Conservation (phyloP, 768 basidiomycete genomes). For the Sarcomyxa edulis region DNA sequence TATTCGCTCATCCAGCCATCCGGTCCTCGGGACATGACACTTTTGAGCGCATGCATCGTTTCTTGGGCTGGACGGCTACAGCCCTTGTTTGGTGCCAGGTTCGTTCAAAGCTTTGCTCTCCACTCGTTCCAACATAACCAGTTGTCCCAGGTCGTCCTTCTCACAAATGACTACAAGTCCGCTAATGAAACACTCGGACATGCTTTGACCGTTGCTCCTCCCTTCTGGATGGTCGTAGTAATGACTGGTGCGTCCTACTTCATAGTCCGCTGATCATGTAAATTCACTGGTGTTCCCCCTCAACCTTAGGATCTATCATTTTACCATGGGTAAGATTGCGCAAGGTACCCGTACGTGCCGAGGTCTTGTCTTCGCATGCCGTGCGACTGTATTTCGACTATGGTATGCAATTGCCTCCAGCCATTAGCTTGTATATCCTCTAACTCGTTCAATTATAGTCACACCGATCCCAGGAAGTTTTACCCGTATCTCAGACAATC, state of each 20-base stretch:
- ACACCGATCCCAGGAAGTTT: conserved; percentile 43
- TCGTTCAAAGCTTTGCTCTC: conserved; percentile 6
- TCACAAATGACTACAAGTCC: conserved; percentile 47
- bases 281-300: not conserved
- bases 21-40: conserved; percentile 42
- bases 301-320: conserved; percentile 37
- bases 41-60: conserved; percentile 53
- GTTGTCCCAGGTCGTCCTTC: conserved; percentile 34
- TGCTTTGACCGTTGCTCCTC: conserved; percentile 35
- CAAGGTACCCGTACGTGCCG: conserved; percentile 47
- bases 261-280: not conserved
- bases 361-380: conserved; percentile 51
- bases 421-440: not conserved
- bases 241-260: conserved; percentile 32
- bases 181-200: conserved; percentile 31
- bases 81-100: conserved; percentile 53
- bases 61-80: conserved; percentile 50
- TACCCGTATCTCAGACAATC: conserved; percentile 38
- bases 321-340: conserved; percentile 57
- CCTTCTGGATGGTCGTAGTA: conserved; percentile 54
- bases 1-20: conserved; percentile 46
- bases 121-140: not conserved
- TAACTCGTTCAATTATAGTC: conserved; percentile 17
- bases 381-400: conserved; percentile 58
- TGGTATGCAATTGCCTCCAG: conserved; percentile 24